Base-by-base conservation (phyloP, 2,329 filamentous ascomycete species). In the Westerdykella aurantiaca region DNA sequence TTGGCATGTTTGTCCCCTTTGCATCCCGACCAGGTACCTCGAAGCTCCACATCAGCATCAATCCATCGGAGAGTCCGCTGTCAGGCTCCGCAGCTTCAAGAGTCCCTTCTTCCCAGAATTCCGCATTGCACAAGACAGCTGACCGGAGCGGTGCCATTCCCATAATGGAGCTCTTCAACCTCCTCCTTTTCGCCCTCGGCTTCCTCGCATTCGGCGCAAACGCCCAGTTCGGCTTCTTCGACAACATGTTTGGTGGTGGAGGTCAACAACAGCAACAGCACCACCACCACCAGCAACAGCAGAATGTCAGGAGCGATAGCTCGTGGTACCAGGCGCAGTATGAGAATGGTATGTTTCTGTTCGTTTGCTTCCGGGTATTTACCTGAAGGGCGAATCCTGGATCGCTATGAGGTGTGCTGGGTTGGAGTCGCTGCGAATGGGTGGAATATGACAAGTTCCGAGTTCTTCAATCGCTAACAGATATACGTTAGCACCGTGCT, bases 151-250 rank as follows among this genome's bases (percentile, higher is more conserved):
- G 11, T 29, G 9, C 2, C 25, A 29, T 3, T 29, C 11, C 11
- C 7, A 29, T 7, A 29, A 64, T 72, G 69, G 47, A 63, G n/a
- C 50, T 66, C 50, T 46, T 58, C 25, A 51, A 54, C 18, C 35
- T 67, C 25, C 42, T 71, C 29, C 37, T 67, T 22, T 37, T 68
- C 10, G 44, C 67, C 11, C 47, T 63, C 2, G 45, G 57, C 33
- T 64, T 88, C 13, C 71, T 86, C 39, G 67, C 88, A 22, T 62
- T 87, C 46, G 70, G 79, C 49, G 81, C 76, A 4, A 72, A 78
- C 45, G 88, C 88, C 10, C 91, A 97, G 70, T 97, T 97, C 68
- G 85, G 88, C 64, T 95, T 98, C 79, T 98, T 97, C 71, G 90
- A 96, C 67, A 88, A 97, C 60, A 95, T 97, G 88, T 97, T 98